Base-by-base conservation (phyloP, 768 basidiomycete genomes). In the Xerocomus potaroensis region DNA sequence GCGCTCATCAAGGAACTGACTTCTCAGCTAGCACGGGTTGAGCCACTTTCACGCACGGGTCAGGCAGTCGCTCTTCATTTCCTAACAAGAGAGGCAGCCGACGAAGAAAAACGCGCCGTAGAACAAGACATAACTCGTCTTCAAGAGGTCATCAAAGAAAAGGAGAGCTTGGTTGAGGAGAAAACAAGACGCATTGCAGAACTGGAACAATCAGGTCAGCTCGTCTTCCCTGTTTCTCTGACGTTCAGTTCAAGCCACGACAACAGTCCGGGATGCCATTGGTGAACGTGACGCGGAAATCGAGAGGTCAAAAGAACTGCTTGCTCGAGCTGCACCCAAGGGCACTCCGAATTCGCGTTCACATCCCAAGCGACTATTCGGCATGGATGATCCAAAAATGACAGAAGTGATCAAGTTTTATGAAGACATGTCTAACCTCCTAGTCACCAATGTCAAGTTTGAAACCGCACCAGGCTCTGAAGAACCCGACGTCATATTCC, bases 361-460 rank as follows among this genome's bases (percentile, higher is more conserved):
- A 41, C 69, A 72, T 12, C 34, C 60, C 16, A 60, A 62, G 23
- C 68, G 69, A 48, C 56, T 70, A 1, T 54, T 72, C 15, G 67
- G 70, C 18, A 45, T 64, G 36, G 73, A 79, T 19, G 80, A 84
- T 51, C 78, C 79, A 5, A 82, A 82, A 60, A 75, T 79, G 53
- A 67, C 70, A 3, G 70, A 75, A 57, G 75, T 84, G 34, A 74
- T 91, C 55, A 73, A 73, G 41, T 78, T 94, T 50, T 95, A 95
- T 61, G 90, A 93, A 63, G 90, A 93, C 57, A 65, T 91, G 53
- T 91, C 89, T 1, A 89, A 91, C 56, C 68, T 94, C 19, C 72
- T 89, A 31, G 75, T 94, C 19, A 72, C 78, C 3, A 77, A 72
- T 42, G 55, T 89, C 62, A 83, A 81, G 57, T 63, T 73, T 43